phyloP scores from a whole-genome alignment of 495 filamentous ascomycete species.

The Cladorrhinum samala region DNA sequence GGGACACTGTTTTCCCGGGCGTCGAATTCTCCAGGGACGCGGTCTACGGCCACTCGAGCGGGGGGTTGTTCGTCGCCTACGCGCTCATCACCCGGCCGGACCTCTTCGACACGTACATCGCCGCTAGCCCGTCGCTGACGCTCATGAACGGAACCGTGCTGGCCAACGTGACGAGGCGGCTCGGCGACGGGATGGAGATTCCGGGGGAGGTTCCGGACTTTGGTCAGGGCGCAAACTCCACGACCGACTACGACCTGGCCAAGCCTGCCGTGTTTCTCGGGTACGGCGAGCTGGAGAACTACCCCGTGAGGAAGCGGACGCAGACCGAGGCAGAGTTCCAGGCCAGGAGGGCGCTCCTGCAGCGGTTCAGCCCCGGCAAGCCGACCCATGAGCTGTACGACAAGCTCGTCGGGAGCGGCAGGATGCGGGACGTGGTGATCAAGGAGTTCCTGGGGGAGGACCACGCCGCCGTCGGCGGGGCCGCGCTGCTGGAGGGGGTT shows the following conservation, averaged over 20 bases:
- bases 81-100: conserved; percentile 5
- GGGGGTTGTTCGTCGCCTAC: conserved; percentile 11
- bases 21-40: conserved; percentile 12
- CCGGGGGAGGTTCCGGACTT: neutral
- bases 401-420: conserved; percentile 8
- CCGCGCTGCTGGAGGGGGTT: conserved; percentile 16
- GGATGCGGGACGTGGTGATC: conserved; percentile 15
- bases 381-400: conserved; percentile 14
- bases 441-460: conserved; percentile 18
- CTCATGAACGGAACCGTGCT: conserved; percentile 10
- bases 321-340: conserved; percentile 15
- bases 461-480: conserved; percentile 11
- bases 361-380: conserved; percentile 1
- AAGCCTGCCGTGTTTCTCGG: conserved; percentile 13
- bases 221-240: neutral
- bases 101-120: conserved; percentile 14
- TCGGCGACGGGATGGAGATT: conserved; percentile 12
- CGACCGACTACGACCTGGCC: no score
- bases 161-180: conserved; percentile 4
- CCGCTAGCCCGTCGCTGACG: conserved; percentile 9
- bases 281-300: conserved; percentile 15
- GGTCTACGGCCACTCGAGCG: conserved; percentile 14
- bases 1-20: conserved; percentile 7
- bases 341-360: conserved; percentile 4
- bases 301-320: conserved; percentile 9